phyloP scores from a whole-genome alignment of 2,329 filamentous ascomycete species.

The Mariannaea sp. region DNA sequence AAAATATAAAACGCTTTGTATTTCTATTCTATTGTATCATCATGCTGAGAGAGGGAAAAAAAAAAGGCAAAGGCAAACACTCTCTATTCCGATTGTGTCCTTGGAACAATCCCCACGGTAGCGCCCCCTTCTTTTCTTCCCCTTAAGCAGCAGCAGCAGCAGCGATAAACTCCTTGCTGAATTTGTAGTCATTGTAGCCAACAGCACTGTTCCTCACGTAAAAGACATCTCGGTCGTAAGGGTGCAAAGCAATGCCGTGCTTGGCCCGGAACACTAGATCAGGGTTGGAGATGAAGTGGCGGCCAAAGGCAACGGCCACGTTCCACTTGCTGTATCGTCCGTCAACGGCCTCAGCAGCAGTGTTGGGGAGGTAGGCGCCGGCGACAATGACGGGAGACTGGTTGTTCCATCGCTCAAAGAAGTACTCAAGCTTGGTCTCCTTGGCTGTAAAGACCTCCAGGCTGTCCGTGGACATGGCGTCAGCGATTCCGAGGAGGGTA shows the following conservation, averaged over 20 bases:
- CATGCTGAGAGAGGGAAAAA: no score
- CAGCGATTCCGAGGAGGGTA: slow-evolving; percentile 43
- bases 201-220: slow-evolving; percentile 39
- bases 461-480: no score
- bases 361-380: slow-evolving; percentile 38
- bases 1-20: no score
- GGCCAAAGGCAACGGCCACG: slow-evolving; percentile 39
- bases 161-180: slow-evolving; percentile 24
- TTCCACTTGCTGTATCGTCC: slow-evolving; percentile 36
- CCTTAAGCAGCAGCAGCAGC: no score
- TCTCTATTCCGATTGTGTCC: no score
- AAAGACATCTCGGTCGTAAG: slow-evolving; percentile 48
- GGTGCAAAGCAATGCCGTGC: slow-evolving; percentile 42
- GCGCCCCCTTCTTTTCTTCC: no score
- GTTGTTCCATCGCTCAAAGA: slow-evolving; percentile 42
- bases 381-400: slow-evolving; percentile 41
- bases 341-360: slow-evolving; percentile 31
- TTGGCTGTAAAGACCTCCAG: no score
- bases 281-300: slow-evolving; percentile 44
- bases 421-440: slow-evolving; percentile 44
- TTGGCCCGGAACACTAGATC: slow-evolving; percentile 47
- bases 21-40: no score
- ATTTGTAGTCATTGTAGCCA: slow-evolving; percentile 41
- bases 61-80: no score
- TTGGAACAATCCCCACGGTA: no score